Evolutionary conservation across 768 basidiomycete species (phyloP), one percentile per base, ranked within the genome.

Genomic region (Lactarius quietus): DNA sequence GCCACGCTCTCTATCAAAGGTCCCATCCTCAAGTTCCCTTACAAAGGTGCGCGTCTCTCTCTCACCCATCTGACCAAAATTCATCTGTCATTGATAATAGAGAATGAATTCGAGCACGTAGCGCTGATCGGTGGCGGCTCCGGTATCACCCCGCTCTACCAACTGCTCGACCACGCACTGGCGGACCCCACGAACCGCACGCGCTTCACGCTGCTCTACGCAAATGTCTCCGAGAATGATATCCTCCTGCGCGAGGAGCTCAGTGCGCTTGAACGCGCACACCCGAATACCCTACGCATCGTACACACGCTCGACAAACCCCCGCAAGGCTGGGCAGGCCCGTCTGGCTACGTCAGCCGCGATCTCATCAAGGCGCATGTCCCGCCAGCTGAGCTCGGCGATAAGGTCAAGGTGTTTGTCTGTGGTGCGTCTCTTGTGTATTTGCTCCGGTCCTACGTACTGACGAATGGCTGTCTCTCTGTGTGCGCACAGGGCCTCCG

Each of bases 121-220:
- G 90, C 88, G 15, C 81, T 95, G 70, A 92, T 98, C 71, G 93
- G 92, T 38, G 97, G 97, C 60, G 97, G 97, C 61, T 90, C 86
- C 69, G 97, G 97, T 74, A 93, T 98, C 67, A 89, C 92, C 10
- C 92, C 92, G 3, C 82, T 94, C 54, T 93, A 90, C 78, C 92
- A 93, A 76, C 78, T 96, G 70, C 73, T 95, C 53, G 80, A 80
- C 52, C 86, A 94, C 74, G 89, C 92, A 10, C 84, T 88, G 64
- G 70, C 86, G 1, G 87, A 92, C 72, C 81, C 84, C 36, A 70
- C 77, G 48, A 97, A 98, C 85, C 93, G 88, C 80, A 98, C 97
- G 66, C 94, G 94, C 72, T 97, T 93, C 81, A 96, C 88, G 55
- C 81, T 98, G 62, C 78, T 99, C 71, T 98, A 91, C 77, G 88